Conservation (phyloP, 2,329 filamentous ascomycete species). For the Talaromyces amestolkiae region DNA sequence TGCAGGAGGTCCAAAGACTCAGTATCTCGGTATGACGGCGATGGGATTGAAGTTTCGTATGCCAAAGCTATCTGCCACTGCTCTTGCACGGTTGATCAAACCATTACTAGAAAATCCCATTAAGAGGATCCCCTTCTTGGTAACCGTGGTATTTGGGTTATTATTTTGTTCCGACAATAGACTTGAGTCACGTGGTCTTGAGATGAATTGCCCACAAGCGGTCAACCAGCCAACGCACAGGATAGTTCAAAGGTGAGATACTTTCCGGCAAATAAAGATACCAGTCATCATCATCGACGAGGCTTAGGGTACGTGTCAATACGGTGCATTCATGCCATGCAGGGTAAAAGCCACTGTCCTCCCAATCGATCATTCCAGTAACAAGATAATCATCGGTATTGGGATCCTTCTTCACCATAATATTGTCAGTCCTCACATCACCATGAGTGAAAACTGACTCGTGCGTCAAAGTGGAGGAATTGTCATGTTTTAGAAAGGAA, state of each 20-base stretch:
- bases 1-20: too few species aligned
- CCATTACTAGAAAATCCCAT: too few species aligned
- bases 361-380: slow-evolving; percentile 34
- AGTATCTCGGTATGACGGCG: too few species aligned
- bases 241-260: slow-evolving; percentile 26
- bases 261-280: slow-evolving; percentile 28
- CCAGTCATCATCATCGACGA: slow-evolving; percentile 29
- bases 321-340: slow-evolving; percentile 30
- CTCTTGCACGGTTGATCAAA: too few species aligned
- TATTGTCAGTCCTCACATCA: slow-evolving; percentile 25
- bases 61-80: too few species aligned
- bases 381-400: slow-evolving; percentile 21
- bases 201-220: slow-evolving; percentile 24
- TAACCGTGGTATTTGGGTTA: too few species aligned
- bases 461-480: slow-evolving; percentile 7
- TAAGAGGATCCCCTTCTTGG: too few species aligned
- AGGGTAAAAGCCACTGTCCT: slow-evolving; percentile 33
- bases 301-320: slow-evolving; percentile 22
- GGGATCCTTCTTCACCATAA: slow-evolving; percentile 26
- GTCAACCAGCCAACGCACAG: slow-evolving; percentile 26
- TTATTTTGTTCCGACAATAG: not conserved
- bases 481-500: slow-evolving; percentile 23
- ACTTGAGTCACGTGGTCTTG: slow-evolving; percentile 9
- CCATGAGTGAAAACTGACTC: slow-evolving; percentile 30
- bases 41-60: too few species aligned